Evolutionary conservation across 2,329 filamentous ascomycete species (phyloP), one percentile per base, ranked within the genome.

Genomic region (Curvularia lunata): DNA sequence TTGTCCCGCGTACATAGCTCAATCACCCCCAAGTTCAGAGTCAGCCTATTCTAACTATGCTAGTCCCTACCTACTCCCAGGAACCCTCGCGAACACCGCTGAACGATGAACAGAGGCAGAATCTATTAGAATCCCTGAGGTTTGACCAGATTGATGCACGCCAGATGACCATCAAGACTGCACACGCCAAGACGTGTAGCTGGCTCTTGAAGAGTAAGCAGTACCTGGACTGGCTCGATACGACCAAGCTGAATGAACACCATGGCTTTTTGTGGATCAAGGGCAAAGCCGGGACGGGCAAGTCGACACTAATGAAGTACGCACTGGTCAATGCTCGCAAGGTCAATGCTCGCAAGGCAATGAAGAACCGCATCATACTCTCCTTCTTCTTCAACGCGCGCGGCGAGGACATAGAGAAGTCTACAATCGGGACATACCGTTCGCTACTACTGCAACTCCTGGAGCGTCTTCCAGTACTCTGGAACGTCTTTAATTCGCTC

Each of bases 221-320:
- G 41, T 82, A 79, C 52, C 47, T 59, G 3, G 56, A 72, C 3
- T 83, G 79, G 81, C 67, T 77, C 16, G 65, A 80, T 52, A 45
- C 56, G 0, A 18, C 30, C 5, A 70, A 71, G 1, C 46, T 73
- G 2, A 5, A 30, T 6, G 51, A 72, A 4, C 73, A 80, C 32
- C 55, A 72, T 30, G 79, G 79, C 5, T 76, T 83, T 30, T 59
- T 83, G 0, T 83, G 80, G 81, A 79, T 84, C 25, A 76, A 76
- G 47, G 81, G 81, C n/a, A 69, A 70, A 8, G 40, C 66, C 10
- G 63, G 68, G 28, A 54, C 65, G 12, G 68, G 68, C 9, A 84
- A 84, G 54, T 84, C 78, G n/a, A 79, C 75, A 2, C 54, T 79
- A 25, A 78, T 80, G 72, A 79, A 79, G 54, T 70, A 74, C 40